Evolutionary conservation across 371 early-diverging fungal species (phyloP).

Genomic region (Lichtheimia ornata): DNA sequence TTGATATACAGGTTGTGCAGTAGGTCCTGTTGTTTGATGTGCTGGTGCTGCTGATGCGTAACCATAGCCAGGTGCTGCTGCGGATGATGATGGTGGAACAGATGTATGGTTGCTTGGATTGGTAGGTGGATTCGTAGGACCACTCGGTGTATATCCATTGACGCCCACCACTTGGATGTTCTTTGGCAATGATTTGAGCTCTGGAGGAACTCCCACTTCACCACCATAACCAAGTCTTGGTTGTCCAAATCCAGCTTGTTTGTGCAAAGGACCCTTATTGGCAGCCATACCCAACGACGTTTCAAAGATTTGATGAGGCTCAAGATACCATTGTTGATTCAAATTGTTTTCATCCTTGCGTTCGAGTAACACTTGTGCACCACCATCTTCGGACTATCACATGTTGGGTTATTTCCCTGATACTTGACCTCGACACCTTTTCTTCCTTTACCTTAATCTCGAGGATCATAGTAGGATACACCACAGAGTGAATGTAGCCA

Average conservation of each 20-base stretch:
- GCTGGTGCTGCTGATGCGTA: too few species aligned
- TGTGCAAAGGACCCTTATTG: constrained; percentile 34
- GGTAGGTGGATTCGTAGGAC: too few species aligned
- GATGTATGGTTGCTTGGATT: too few species aligned
- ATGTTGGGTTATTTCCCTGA: constrained; percentile 22
- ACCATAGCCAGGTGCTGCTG: too few species aligned
- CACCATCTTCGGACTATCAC: constrained; percentile 39
- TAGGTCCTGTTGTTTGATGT: too few species aligned
- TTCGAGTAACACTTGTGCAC: constrained; percentile 44
- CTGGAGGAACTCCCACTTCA: constrained; percentile 45
- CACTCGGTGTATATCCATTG: constrained; percentile 4
- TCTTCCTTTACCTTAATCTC: constrained; percentile 39
- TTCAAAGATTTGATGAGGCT: constrained; percentile 44
- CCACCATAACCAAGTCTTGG: constrained; percentile 50
- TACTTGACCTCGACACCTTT: not conserved
- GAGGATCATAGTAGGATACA: constrained; percentile 46
- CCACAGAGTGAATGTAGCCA: constrained; percentile 44
- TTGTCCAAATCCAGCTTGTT: constrained; percentile 44
- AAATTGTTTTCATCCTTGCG: constrained; percentile 46
- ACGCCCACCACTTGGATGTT: constrained; percentile 44
- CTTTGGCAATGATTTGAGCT: constrained; percentile 36
- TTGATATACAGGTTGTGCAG: too few species aligned
- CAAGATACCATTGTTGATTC: constrained; percentile 50
- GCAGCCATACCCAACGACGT: constrained; percentile 38
- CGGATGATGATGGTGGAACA: too few species aligned